Evolutionary conservation across 805 yeast species (phyloP).

Genomic region (Yarrowia alimentaria): DNA sequence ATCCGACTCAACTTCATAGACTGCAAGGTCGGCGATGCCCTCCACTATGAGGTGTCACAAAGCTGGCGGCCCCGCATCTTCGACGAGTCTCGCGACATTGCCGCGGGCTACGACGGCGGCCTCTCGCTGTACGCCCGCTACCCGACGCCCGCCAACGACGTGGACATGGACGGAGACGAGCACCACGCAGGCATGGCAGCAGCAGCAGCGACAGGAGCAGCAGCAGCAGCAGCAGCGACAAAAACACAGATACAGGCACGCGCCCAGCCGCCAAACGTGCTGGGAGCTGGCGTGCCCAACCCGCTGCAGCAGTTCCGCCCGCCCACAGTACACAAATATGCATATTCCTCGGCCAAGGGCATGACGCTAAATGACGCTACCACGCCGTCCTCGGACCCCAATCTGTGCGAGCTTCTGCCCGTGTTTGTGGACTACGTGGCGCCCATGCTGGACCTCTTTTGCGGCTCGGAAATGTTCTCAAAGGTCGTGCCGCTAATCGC

Average conservation of each 20-base stretch:
- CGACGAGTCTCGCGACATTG: conserved; percentile 17
- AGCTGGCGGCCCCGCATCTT: conserved; percentile 21
- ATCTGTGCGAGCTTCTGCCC: conserved; percentile 9
- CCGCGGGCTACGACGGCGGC: conserved; percentile 16
- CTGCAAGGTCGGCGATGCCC: conserved; percentile 28
- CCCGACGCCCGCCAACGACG: not conserved
- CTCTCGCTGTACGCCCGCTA: not conserved
- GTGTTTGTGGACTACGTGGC: conserved; percentile 21
- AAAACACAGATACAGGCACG: not conserved
- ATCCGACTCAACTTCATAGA: conserved; percentile 30
- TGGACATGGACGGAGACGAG: conserved; percentile 4
- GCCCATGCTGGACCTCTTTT: conserved; percentile 15
- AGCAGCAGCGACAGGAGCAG: not conserved
- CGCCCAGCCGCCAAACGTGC: not conserved
- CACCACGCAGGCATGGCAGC: not conserved
- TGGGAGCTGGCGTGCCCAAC: not conserved
- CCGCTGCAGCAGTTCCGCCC: conserved; percentile 11
- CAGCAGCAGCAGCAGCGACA: not conserved
- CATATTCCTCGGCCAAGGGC: conserved; percentile 7
- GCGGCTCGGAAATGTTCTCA: conserved; percentile 23
- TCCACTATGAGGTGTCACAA: conserved; percentile 4
- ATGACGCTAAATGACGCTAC: conserved; percentile 22
- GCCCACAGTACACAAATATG: conserved; percentile 2
- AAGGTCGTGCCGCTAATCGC: conserved; percentile 16
- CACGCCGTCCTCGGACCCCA: conserved; percentile 1